These are phyloP conservation scores for Holtermannia corniformis DNA, from an alignment of 768 basidiomycete species.

Conservation along the genomic window DNA sequence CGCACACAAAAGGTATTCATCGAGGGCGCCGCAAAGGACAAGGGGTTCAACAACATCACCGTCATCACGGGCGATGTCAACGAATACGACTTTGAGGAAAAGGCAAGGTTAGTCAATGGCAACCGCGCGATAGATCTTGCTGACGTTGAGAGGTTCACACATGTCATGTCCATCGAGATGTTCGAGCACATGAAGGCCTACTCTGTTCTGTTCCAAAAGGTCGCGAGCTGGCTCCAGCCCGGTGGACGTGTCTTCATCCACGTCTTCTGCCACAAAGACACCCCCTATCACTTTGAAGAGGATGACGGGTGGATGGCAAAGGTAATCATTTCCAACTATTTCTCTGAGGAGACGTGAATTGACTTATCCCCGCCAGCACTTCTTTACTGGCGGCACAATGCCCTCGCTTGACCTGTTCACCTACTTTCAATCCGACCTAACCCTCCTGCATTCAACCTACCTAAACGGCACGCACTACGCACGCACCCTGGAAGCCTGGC, in stretches of 20 bases:
- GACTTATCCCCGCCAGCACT: constrained; percentile 47
- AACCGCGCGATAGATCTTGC: too few relatives aligned
- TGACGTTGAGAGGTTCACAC: constrained; percentile 55
- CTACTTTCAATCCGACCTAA: constrained; percentile 59
- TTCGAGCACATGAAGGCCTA: constrained; percentile 74
- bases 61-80: constrained; percentile 65
- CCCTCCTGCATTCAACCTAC: constrained; percentile 54
- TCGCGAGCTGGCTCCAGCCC: constrained; percentile 57
- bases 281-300: constrained; percentile 61
- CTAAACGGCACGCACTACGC: constrained; percentile 58
- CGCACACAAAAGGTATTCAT: constrained; percentile 59
- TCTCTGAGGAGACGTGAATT: background rate
- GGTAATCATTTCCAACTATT: background rate
- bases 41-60: constrained; percentile 52
- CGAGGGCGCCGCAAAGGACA: constrained; percentile 47
- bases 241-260: constrained; percentile 57
- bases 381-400: constrained; percentile 70
- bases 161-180: constrained; percentile 62
- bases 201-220: constrained; percentile 52
- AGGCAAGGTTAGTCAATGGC: constrained; percentile 43
- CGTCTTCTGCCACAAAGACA: constrained; percentile 57
- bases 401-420: constrained; percentile 46
- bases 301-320: constrained; percentile 63
- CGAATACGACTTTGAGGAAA: constrained; percentile 50
- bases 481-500: constrained; percentile 58